These are phyloP conservation scores for Xylaria sp. DNA, from an alignment of 2,329 filamentous ascomycete species.

Conservation along the genomic window DNA sequence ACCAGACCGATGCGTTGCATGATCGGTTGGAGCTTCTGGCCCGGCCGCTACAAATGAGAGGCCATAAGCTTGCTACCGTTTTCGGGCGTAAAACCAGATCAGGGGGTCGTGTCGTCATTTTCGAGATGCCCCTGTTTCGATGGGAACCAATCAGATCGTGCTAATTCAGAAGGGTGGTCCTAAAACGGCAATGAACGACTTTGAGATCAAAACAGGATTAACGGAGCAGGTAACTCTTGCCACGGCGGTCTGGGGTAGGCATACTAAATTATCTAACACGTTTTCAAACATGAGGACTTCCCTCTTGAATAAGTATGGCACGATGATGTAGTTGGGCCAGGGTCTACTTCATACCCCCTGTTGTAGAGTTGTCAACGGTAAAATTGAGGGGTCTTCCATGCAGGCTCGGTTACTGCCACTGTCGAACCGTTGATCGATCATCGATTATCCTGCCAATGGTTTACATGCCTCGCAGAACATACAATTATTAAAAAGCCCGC, in stretches of 20 bases:
- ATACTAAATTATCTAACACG: constrained; percentile 1
- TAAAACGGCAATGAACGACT: constrained; percentile 35
- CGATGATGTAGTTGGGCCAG: constrained; percentile 33
- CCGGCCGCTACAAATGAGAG: constrained; percentile 16
- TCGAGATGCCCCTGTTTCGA: not conserved
- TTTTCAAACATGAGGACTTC: constrained; percentile 1
- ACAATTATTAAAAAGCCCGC: constrained; percentile 35
- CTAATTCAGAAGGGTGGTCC: constrained; percentile 1
- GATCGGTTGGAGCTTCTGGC: constrained; percentile 20
- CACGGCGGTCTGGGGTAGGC: constrained; percentile 21
- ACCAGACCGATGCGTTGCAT: constrained; percentile 21
- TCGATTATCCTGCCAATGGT: not conserved
- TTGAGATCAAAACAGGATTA: not conserved
- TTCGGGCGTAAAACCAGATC: constrained; percentile 17
- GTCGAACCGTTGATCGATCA: constrained; percentile 9
- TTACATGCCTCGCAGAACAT: constrained; percentile 2
- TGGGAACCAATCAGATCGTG: constrained; percentile 32
- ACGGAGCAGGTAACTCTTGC: not conserved
- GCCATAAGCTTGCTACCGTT: not conserved
- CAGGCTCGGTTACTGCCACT: constrained; percentile 2
- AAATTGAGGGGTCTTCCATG: not conserved
- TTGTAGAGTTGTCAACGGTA: not conserved
- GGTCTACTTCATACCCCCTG: constrained; percentile 11
- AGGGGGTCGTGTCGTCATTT: constrained; percentile 34
- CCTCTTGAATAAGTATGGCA: constrained; percentile 2